Base-by-base conservation (phyloP, 768 basidiomycete genomes). In the Phanerochaete sordida region DNA sequence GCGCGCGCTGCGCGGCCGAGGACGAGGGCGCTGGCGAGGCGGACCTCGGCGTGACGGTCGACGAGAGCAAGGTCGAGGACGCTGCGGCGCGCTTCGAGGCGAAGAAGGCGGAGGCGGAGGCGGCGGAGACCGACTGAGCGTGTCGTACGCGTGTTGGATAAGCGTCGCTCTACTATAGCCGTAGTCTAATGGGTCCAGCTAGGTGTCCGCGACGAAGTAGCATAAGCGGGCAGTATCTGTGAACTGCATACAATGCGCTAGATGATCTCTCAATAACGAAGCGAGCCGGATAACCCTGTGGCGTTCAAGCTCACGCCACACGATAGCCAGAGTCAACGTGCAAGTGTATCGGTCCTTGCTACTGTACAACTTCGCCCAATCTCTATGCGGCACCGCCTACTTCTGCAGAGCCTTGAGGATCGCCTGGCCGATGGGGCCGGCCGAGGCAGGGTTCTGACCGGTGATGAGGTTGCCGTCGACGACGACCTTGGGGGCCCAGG, bases 361-460 rank as follows among this genome's bases (percentile, higher is more conserved):
- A 19, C 9, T 7, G 11, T 28, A 5, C 6, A n/a, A n/a, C n/a
- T n/a, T n/a, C n/a, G n/a, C n/a, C n/a, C n/a, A n/a, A n/a, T n/a
- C n/a, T n/a, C n/a, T n/a, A n/a, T n/a, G n/a, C n/a, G n/a, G n/a
- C n/a, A n/a, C n/a, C n/a, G n/a, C n/a, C n/a, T 58, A 60, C 54
- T 59, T 51, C 53, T 71, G 70, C 66, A 88, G 73, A 9, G 79
- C 79, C 65, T 84, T 76, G 64, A 84, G 76, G 63, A 90, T 74
- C 24, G 77, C 83, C 65, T 87, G 73, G 7, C 77, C 89, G 44
- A 90, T 61, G 0, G 76, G 75, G 46, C 70, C 75, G 35, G 89
- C 86, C 8, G 84, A 86, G 19, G 81, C 84, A 3, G 88, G 89
- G 72, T 92, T 92, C 70, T 90, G 89, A 8, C 90, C 90, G 23